These are phyloP conservation scores for Alternaria ventricosa DNA, from an alignment of 2,329 filamentous ascomycete species.

Conservation along the genomic window DNA sequence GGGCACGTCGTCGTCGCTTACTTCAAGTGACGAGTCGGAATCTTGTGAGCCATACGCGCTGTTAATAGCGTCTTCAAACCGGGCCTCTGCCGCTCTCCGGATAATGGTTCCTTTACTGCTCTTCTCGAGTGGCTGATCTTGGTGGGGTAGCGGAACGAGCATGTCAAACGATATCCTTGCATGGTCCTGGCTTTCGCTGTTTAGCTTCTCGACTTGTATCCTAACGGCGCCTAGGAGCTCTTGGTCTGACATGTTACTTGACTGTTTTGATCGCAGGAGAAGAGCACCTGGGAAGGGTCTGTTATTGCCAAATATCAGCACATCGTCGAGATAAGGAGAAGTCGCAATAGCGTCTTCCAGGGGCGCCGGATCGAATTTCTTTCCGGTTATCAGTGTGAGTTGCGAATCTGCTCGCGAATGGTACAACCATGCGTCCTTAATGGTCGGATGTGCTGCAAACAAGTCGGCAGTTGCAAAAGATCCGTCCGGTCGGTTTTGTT, in stretches of 20 bases:
- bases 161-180: conserved; percentile 59
- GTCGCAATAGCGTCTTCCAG: conserved; percentile 63
- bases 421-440: conserved; percentile 66
- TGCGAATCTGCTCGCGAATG: conserved; percentile 67
- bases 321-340: conserved; percentile 58
- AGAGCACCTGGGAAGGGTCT: conserved; percentile 63
- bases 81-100: conserved; percentile 58
- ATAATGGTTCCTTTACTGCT: conserved; percentile 70
- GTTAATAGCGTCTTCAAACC: conserved; percentile 57
- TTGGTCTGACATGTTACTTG: conserved; percentile 34
- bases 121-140: conserved; percentile 56
- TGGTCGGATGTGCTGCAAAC: conserved; percentile 62
- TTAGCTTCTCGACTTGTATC: conserved; percentile 56
- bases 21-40: conserved; percentile 13
- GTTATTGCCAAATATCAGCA: conserved; percentile 67
- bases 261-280: conserved; percentile 55
- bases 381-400: conserved; percentile 68
- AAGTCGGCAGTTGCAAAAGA: conserved; percentile 70
- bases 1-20: conserved; percentile 38
- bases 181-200: conserved; percentile 58
- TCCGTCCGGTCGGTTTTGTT: conserved; percentile 64
- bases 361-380: conserved; percentile 71
- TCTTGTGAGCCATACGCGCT: conserved; percentile 50
- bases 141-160: conserved; percentile 55
- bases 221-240: conserved; percentile 54